Percentiles rank a stretch among this genome's conserved stretches.
Evolutionary conservation across 495 filamentous ascomycete genomes (phyloP).

Genomic region (Podospora pseudopauciseta): DNA sequence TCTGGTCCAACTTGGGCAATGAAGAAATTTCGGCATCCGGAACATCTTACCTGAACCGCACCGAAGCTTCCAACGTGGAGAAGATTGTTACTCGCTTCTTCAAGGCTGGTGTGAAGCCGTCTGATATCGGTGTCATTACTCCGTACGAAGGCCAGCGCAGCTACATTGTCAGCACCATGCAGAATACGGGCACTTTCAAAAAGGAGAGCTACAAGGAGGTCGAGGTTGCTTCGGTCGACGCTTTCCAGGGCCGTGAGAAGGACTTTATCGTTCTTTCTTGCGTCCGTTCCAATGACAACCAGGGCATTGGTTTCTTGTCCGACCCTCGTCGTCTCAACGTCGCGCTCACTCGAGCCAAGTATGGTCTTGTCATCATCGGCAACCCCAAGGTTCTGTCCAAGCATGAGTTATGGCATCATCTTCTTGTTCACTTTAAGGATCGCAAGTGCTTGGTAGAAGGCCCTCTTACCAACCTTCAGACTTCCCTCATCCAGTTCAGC

Average conservation of each 20-base stretch:
- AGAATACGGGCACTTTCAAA: conserved; percentile 92
- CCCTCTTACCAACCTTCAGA: conserved; percentile 91
- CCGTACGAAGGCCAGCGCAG: conserved; percentile 98
- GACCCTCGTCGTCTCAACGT: conserved; percentile 98
- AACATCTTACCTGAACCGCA: conserved; percentile 96
- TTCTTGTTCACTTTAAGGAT: conserved; percentile 96
- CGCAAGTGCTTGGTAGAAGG: conserved; percentile 94
- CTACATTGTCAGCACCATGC: conserved; percentile 98
- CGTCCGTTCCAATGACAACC: conserved; percentile 97
- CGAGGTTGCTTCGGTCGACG: conserved; percentile 96
- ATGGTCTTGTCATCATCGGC: conserved; percentile 90
- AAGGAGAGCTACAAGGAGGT: conserved; percentile 99
- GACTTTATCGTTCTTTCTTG: conserved; percentile 98
- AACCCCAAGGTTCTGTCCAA: conserved; percentile 98
- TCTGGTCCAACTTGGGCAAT: conserved; percentile 97
- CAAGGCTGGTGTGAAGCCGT: conserved; percentile 93
- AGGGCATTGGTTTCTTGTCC: conserved; percentile 98
- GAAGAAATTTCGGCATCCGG: conserved; percentile 98
- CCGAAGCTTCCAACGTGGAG: conserved; percentile 94
- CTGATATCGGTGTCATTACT: conserved; percentile 94
- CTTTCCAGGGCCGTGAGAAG: conserved; percentile 98
- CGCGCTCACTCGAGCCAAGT: conserved; percentile 96
- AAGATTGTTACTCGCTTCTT: conserved; percentile 99
- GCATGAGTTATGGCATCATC: conserved; percentile 96
- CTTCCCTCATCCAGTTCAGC: conserved; percentile 91